Conservation (phyloP, 768 basidiomycete genomes). For the Holtermannia corniformis region DNA sequence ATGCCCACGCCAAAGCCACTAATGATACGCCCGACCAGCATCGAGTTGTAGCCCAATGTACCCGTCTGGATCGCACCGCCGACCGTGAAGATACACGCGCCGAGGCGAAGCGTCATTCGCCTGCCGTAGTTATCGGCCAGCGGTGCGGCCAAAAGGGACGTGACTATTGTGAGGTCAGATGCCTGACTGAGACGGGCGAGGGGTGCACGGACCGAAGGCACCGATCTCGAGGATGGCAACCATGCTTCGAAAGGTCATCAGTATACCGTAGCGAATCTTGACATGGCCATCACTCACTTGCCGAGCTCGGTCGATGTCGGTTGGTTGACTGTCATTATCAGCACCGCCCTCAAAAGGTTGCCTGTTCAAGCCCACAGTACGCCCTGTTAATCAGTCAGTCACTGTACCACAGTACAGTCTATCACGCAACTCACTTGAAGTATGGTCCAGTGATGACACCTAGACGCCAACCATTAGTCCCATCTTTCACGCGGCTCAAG, state of each 20-base stretch:
- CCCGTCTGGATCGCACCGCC: slow-evolving; percentile 79
- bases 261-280: not conserved
- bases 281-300: slow-evolving; percentile 43
- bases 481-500: slow-evolving; percentile 58
- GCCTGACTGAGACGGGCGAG: not conserved
- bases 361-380: slow-evolving; percentile 46
- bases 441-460: slow-evolving; percentile 64
- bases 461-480: slow-evolving; percentile 23
- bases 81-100: slow-evolving; percentile 72
- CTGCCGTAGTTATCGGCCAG: slow-evolving; percentile 80
- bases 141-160: slow-evolving; percentile 78
- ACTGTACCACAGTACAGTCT: slow-evolving; percentile 7
- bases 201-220: slow-evolving; percentile 62
- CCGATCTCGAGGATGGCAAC: slow-evolving; percentile 91
- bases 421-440: slow-evolving; percentile 28
- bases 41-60: slow-evolving; percentile 63
- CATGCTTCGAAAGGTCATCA: slow-evolving; percentile 46
- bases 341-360: not conserved
- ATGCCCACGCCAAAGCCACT: slow-evolving; percentile 86
- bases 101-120: slow-evolving; percentile 69
- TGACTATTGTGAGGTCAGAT: slow-evolving; percentile 48
- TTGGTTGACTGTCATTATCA: slow-evolving; percentile 48
- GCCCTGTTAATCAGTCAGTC: slow-evolving; percentile 63
- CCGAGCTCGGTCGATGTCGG: slow-evolving; percentile 67
- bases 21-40: slow-evolving; percentile 73